Base-by-base conservation (phyloP, 2,329 filamentous ascomycete species). In the Ophiostoma sp. region DNA sequence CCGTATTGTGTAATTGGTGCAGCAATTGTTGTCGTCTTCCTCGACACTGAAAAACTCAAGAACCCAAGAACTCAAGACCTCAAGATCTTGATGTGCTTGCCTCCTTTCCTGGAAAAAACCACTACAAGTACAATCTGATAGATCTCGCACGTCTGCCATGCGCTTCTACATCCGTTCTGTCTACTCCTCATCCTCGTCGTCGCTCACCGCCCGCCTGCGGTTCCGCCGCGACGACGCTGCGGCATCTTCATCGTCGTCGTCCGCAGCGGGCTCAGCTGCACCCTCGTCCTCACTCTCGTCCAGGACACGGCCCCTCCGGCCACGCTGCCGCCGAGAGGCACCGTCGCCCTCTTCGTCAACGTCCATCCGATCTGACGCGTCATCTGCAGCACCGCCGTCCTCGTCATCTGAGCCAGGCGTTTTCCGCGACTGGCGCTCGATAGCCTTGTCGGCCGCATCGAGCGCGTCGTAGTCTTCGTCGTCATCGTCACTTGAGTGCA, bases 401-500 rank as follows among this genome's bases (percentile, higher is more conserved):
- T 74, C 74, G 73, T 73, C 77, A 58, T 78, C 73, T 52, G 76
- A 62, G 58, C 58, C 55, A 5, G 36, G 14, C 76, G 40, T 65
- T 60, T 11, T 71, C 69, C 27, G 73, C 36, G 73, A 69, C 73
- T 58, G 71, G 64, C 67, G 71, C 71, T 73, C 75, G 44, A 73
- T 90, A 86, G 70, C 66, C 58, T 66, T 49, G 60, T 72, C 70
- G 11, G 74, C 71, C 52, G 71, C 73, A 63, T 75, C 75, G 11
- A 77, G 70, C 44, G 67, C 70, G 16, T 70, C 71, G 44, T 68
- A 58, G 38, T 68, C 69, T 3, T 78, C 78, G 5, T 79, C 78
- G 18, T 42, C 76, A 1, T 73, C 77, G 62, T 91, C 89, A 70
- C 89, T 92, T 71, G 94, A 90, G 62, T 92, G 89, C 41, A 97